Evolutionary conservation across 2,329 filamentous ascomycete species (phyloP).

Genomic region (Orbilia blumenaviensis): DNA sequence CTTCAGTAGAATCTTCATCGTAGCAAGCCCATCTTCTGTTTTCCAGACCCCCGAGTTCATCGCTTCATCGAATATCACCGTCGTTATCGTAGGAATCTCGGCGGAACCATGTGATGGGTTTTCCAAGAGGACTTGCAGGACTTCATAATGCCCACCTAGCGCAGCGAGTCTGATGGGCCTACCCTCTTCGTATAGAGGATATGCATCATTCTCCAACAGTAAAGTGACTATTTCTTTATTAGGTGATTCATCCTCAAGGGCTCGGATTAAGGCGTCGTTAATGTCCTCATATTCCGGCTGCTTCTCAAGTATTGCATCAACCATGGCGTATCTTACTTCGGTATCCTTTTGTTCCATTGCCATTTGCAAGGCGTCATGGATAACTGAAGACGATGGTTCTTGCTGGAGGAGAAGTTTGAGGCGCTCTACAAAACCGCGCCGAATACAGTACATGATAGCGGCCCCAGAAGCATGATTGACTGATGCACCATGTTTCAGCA

Average conservation of each 20-base stretch:
- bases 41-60: slow-evolving; percentile 48
- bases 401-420: slow-evolving; percentile 32
- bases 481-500: slow-evolving; percentile 38
- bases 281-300: slow-evolving; percentile 33
- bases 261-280: slow-evolving; percentile 37
- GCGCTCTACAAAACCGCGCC: slow-evolving; percentile 14
- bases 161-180: slow-evolving; percentile 32
- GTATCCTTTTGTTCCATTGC: slow-evolving; percentile 33
- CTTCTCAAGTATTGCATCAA: slow-evolving; percentile 29
- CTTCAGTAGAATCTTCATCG: slow-evolving; percentile 27
- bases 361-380: slow-evolving; percentile 37
- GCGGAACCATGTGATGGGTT: background rate
- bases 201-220: slow-evolving; percentile 36
- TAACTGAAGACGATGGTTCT: background rate
- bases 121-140: slow-evolving; percentile 16
- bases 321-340: slow-evolving; percentile 12
- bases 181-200: slow-evolving; percentile 34
- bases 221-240: slow-evolving; percentile 36
- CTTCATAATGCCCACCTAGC: slow-evolving; percentile 29
- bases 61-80: slow-evolving; percentile 39
- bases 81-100: slow-evolving; percentile 13
- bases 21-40: slow-evolving; percentile 38
- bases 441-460: slow-evolving; percentile 31
- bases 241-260: slow-evolving; percentile 26
- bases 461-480: slow-evolving; percentile 45